These are phyloP conservation scores for Oryza longistaminata DNA, from an alignment of 176 grass and related monocot genomes.

Conservation along the genomic window DNA sequence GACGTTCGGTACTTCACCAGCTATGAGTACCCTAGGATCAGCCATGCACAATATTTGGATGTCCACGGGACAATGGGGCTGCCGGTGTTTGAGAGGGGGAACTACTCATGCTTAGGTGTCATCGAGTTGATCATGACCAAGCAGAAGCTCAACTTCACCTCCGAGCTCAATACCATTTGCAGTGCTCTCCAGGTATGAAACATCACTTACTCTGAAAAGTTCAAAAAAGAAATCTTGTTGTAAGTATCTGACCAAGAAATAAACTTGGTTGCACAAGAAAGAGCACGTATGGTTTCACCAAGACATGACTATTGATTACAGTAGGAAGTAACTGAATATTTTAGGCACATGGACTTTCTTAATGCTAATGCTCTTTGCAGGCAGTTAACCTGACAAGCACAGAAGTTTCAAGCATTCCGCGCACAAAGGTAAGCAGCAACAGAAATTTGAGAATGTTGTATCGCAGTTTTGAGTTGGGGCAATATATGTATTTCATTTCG, in stretches of 20 bases:
- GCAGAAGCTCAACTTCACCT: slow-evolving; percentile 80
- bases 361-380: slow-evolving; percentile 54
- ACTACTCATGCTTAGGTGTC: slow-evolving; percentile 72
- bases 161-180: slow-evolving; percentile 80
- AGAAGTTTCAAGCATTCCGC: slow-evolving; percentile 64
- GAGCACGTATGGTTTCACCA: slow-evolving; percentile 5
- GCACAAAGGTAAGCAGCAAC: slow-evolving; percentile 48
- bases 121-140: slow-evolving; percentile 85
- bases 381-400: slow-evolving; percentile 85
- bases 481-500: background rate
- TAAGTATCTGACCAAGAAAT: background rate
- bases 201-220: slow-evolving; percentile 43
- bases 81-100: slow-evolving; percentile 74
- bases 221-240: background rate
- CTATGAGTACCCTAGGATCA: slow-evolving; percentile 71
- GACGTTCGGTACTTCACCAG: slow-evolving; percentile 77
- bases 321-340: background rate
- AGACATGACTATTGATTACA: background rate
- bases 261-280: background rate
- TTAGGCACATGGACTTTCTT: background rate
- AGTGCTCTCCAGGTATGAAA: slow-evolving; percentile 74
- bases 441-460: background rate
- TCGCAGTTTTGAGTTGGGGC: slow-evolving; percentile 25
- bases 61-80: slow-evolving; percentile 82
- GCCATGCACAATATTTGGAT: slow-evolving; percentile 54